These are phyloP conservation scores for Bryum argenteum DNA, from an alignment of 225 moss, liverwort and hornwort species.

Conservation along the genomic window DNA sequence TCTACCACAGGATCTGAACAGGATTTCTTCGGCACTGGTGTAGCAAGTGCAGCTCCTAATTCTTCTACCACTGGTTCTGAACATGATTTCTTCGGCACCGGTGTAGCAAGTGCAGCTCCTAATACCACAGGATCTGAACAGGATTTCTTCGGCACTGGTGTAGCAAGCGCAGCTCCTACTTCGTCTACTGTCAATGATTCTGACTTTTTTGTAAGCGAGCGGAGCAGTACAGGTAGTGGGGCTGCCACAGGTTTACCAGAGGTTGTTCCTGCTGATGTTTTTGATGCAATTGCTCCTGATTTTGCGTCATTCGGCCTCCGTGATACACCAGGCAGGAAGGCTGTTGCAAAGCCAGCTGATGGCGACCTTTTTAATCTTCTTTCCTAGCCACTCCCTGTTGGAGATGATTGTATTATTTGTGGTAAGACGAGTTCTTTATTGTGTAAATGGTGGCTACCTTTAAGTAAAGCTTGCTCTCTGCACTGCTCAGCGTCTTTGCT, in stretches of 20 bases:
- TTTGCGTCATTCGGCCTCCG: conserved; percentile 54
- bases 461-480: conserved; percentile 33
- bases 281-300: conserved; percentile 57
- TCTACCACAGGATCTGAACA: conserved; percentile 28
- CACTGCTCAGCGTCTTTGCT: conserved; percentile 8
- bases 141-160: conserved; percentile 22
- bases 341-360: conserved; percentile 48
- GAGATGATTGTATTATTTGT: conserved; percentile 43
- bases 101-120: conserved; percentile 24
- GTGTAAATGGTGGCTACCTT: conserved; percentile 29
- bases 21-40: conserved; percentile 39
- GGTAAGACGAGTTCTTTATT: not conserved
- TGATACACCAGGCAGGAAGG: conserved; percentile 27
- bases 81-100: conserved; percentile 39
- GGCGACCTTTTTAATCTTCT: conserved; percentile 46
- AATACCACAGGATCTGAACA: too few species aligned
- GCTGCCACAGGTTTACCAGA: conserved; percentile 40
- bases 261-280: conserved; percentile 41
- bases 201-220: conserved; percentile 41
- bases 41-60: conserved; percentile 26
- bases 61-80: conserved; percentile 19
- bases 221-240: conserved; percentile 29
- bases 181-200: conserved; percentile 22
- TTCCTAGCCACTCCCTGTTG: conserved; percentile 37
- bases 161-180: conserved; percentile 29